phyloP scores from a whole-genome alignment of 352 stramenopile genomes.

The Pythium sp. region DNA sequence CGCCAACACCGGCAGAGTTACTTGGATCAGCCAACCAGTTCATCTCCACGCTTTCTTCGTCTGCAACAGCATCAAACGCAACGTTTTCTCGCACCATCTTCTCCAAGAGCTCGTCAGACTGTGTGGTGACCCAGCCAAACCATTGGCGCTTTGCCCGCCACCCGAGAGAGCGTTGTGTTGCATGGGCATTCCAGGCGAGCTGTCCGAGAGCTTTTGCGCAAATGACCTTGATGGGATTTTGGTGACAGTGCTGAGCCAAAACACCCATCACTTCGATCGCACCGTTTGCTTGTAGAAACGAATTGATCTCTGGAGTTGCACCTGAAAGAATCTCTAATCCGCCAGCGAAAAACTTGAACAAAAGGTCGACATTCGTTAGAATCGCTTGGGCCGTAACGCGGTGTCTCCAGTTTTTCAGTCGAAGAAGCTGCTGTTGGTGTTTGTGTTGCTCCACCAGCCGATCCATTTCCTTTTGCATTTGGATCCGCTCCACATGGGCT shows the following conservation, averaged over 20 bases:
- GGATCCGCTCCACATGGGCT: constrained; percentile 44
- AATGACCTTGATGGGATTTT: constrained; percentile 37
- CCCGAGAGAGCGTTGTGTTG: constrained; percentile 45
- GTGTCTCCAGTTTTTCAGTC: constrained; percentile 72
- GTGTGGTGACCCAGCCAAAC: constrained; percentile 46
- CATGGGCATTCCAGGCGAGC: constrained; percentile 69
- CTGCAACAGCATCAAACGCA: constrained; percentile 52
- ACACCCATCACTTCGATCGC: constrained; percentile 61
- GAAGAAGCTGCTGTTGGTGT: constrained; percentile 56
- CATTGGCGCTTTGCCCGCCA: constrained; percentile 69
- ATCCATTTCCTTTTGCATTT: constrained; percentile 42
- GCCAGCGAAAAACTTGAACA: constrained; percentile 70
- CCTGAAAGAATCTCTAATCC: constrained; percentile 56
- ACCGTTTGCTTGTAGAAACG: constrained; percentile 48
- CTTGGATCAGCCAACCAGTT: constrained; percentile 63
- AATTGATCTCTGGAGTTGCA: constrained; percentile 41
- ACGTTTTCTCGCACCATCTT: constrained; percentile 24
- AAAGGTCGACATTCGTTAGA: constrained; percentile 58
- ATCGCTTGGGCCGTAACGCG: constrained; percentile 61
- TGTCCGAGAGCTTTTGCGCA: constrained; percentile 53
- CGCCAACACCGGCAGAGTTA: constrained; percentile 27
- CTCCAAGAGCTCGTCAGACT: constrained; percentile 34
- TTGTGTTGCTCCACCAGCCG: constrained; percentile 50
- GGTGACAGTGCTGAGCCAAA: constrained; percentile 37
- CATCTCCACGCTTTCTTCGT: constrained; percentile 31